Conservation (phyloP, 2,329 filamentous ascomycete species). For the Beauveria brongniartii region DNA sequence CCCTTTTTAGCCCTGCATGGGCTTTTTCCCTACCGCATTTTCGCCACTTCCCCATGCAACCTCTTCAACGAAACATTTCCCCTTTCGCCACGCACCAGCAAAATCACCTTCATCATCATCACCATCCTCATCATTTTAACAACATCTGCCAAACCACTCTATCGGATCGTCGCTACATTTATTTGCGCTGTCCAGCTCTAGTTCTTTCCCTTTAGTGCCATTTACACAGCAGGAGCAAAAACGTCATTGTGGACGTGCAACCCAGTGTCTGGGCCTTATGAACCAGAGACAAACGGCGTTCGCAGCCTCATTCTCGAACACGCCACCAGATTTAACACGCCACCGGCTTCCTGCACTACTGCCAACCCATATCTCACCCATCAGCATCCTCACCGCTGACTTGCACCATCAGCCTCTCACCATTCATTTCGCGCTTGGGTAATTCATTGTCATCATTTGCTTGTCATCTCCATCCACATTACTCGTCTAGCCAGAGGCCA, state of each 20-base stretch:
- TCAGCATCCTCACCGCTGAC: neutral
- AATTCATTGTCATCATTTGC: neutral
- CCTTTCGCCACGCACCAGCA: neutral
- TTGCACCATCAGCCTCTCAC: neutral
- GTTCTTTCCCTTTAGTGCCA: neutral
- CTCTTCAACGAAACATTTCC: neutral
- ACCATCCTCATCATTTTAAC: neutral
- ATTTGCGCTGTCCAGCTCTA: neutral
- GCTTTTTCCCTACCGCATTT: neutral
- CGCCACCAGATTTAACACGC: neutral
- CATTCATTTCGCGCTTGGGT: neutral
- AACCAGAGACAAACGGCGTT: neutral
- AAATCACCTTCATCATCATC: neutral
- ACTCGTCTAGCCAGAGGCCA: neutral
- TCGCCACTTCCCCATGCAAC: slow-evolving; percentile 4
- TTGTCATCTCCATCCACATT: neutral
- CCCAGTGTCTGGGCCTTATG: neutral
- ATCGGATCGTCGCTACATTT: too few species aligned
- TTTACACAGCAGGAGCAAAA: neutral
- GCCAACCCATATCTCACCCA: neutral
- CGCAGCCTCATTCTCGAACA: neutral
- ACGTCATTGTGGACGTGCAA: neutral
- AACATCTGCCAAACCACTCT: neutral
- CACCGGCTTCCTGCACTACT: neutral
- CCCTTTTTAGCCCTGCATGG: neutral